Percentiles rank a stretch among this genome's conserved stretches.
phyloP scores from a whole-genome alignment of 208 protist genomes.

The Blastocrithidia nonstop region DNA sequence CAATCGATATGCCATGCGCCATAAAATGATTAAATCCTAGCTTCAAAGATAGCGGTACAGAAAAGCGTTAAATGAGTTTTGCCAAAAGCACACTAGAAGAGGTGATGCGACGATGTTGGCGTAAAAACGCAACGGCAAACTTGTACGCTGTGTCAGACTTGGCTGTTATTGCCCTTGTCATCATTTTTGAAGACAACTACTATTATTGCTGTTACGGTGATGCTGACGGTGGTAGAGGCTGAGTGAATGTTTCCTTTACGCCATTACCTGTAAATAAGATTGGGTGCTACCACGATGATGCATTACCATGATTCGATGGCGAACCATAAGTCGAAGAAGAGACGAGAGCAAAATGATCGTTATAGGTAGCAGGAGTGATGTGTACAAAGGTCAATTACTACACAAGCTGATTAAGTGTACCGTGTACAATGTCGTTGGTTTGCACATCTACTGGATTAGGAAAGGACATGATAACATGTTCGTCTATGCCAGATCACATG shows the following conservation, averaged over 20 bases:
- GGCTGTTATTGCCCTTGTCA: too few relatives aligned
- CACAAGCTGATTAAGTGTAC: constrained; percentile 42
- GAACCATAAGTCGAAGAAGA: too few relatives aligned
- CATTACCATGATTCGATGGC: too few relatives aligned
- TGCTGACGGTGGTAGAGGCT: too few relatives aligned
- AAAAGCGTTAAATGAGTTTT: constrained; percentile 43
- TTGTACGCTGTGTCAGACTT: constrained; percentile 3
- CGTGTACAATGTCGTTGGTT: constrained; percentile 18
- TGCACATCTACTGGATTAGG: constrained; percentile 7
- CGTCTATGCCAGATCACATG: constrained; percentile 36
- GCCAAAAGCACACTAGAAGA: constrained; percentile 32
- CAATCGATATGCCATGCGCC: constrained; percentile 28
- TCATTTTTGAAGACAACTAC: too few relatives aligned
- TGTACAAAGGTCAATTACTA: constrained; percentile 42
- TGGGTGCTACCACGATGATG: too few relatives aligned
- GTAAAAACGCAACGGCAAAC: constrained; percentile 28
- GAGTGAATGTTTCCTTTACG: too few relatives aligned
- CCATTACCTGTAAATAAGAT: too few relatives aligned
- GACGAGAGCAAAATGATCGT: too few relatives aligned
- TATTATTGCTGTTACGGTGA: too few relatives aligned
- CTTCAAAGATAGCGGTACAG: constrained; percentile 21
- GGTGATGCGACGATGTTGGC: constrained; percentile 29
- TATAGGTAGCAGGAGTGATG: constrained; percentile 10
- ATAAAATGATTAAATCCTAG: constrained; percentile 24
- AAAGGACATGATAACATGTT: constrained; percentile 14